phyloP scores from a whole-genome alignment of 768 basidiomycete genomes.

The Scleroderma bovista region DNA sequence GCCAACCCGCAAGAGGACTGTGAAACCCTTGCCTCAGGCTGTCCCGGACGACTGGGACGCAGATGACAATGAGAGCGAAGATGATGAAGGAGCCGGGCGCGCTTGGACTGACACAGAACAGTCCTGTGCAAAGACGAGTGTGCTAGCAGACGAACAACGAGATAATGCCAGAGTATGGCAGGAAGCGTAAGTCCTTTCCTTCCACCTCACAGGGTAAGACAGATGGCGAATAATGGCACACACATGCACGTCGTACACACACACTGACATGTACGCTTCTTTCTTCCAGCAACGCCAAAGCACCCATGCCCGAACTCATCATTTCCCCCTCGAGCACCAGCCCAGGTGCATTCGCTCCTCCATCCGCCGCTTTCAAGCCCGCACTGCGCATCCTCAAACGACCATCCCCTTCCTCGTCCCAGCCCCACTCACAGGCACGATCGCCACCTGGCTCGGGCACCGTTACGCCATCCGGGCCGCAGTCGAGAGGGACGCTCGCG shows the following conservation, averaged over 20 bases:
- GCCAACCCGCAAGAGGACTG: background rate
- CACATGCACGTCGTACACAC: too few relatives aligned
- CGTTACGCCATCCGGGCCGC: background rate
- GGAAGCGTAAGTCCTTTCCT: conserved; percentile 50
- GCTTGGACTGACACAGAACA: background rate
- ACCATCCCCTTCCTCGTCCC: conserved; percentile 40
- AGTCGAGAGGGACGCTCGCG: conserved; percentile 35
- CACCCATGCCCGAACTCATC: conserved; percentile 65
- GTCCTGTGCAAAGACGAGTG: background rate
- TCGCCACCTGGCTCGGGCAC: conserved; percentile 9
- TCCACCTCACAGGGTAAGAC: conserved; percentile 1
- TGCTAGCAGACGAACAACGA: conserved; percentile 18
- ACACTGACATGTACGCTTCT: background rate
- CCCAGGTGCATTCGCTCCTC: conserved; percentile 40
- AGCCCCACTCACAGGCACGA: conserved; percentile 9
- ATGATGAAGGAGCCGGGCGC: background rate
- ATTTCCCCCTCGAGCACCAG: conserved; percentile 36
- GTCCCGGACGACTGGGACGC: conserved; percentile 58
- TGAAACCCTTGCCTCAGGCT: background rate
- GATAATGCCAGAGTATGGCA: conserved; percentile 58
- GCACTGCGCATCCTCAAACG: conserved; percentile 71
- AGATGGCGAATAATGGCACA: conserved; percentile 6
- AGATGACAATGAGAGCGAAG: conserved; percentile 43
- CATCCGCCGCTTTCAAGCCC: conserved; percentile 54
- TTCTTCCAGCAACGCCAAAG: conserved; percentile 45